Percentiles rank a stretch among this genome's conserved stretches.
Evolutionary conservation across 805 yeast genomes (phyloP).

Genomic region (Jamesozyma piceae): DNA sequence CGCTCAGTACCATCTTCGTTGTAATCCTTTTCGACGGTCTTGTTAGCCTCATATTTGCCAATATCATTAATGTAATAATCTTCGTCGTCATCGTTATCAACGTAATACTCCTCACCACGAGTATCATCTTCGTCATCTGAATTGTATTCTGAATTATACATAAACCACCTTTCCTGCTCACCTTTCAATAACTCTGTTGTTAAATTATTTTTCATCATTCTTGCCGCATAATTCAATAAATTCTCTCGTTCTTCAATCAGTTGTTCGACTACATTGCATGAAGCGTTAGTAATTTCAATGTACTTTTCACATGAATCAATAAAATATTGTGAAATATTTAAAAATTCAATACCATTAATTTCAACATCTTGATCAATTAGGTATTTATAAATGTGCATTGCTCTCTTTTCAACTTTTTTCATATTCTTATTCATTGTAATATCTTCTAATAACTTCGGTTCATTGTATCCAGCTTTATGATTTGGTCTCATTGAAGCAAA

Average conservation of each 20-base stretch:
- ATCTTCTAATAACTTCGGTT: conserved; percentile 16
- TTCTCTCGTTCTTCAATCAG: conserved; percentile 64
- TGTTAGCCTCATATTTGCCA: not conserved
- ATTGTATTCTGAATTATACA: conserved; percentile 22
- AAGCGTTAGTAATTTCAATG: conserved; percentile 29
- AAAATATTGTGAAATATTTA: conserved; percentile 26
- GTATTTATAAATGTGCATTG: conserved; percentile 38
- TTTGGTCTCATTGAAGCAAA: conserved; percentile 57
- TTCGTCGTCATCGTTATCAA: conserved; percentile 2
- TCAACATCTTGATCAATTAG: conserved; percentile 41
- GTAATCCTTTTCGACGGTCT: too few relatives aligned
- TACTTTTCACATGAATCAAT: conserved; percentile 28
- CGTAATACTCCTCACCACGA: conserved; percentile 2
- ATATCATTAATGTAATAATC: not conserved
- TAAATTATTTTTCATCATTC: conserved; percentile 69
- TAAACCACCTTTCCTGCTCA: conserved; percentile 33
- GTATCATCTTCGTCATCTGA: conserved; percentile 8
- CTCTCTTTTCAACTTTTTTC: conserved; percentile 6
- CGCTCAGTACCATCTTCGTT: not conserved
- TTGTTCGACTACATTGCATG: conserved; percentile 40
- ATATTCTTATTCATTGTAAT: conserved; percentile 4
- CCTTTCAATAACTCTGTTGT: conserved; percentile 48
- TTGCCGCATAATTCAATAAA: conserved; percentile 60
- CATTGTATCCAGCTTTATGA: conserved; percentile 27
- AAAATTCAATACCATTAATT: conserved; percentile 29